Evolutionary conservation across 177 flowering plant species (phyloP).

Genomic region (Vitis hybrid): DNA sequence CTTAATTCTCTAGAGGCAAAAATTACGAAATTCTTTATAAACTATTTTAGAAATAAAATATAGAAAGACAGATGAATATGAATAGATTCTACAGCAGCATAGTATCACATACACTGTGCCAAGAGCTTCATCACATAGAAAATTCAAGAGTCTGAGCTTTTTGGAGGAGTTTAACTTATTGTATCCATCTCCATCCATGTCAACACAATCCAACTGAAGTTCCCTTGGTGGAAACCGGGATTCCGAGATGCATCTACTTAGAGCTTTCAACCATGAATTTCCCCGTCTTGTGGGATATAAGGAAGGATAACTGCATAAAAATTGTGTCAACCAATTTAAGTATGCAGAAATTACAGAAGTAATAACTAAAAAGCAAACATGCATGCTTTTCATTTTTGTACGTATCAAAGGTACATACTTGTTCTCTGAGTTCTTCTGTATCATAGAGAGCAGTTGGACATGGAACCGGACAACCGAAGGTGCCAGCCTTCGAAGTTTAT

Average conservation of each 20-base stretch:
- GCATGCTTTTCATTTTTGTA: neutral
- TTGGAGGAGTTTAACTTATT: constrained; percentile 32
- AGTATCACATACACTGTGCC: constrained; percentile 38
- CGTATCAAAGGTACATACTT: constrained; percentile 21
- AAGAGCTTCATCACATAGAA: constrained; percentile 59
- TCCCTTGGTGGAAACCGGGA: constrained; percentile 28
- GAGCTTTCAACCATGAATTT: constrained; percentile 39
- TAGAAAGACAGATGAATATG: neutral
- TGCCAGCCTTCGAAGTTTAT: neutral
- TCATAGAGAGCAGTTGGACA: constrained; percentile 33
- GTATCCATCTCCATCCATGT: constrained; percentile 26
- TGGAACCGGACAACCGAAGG: constrained; percentile 34
- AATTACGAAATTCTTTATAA: neutral
- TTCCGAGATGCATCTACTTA: constrained; percentile 34
- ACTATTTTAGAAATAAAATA: neutral
- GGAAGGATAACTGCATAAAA: constrained; percentile 19
- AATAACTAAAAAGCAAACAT: neutral
- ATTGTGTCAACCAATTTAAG: neutral
- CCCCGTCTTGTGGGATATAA: constrained; percentile 13
- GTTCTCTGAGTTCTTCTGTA: constrained; percentile 38
- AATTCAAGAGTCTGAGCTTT: constrained; percentile 47
- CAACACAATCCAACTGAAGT: constrained; percentile 22
- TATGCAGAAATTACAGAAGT: neutral
- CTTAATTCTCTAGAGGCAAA: constrained; percentile 27
- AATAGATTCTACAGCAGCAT: neutral